Evolutionary conservation across 106 monocot genomes (phyloP).

Genomic region (Dioscorea zingiberensis): DNA sequence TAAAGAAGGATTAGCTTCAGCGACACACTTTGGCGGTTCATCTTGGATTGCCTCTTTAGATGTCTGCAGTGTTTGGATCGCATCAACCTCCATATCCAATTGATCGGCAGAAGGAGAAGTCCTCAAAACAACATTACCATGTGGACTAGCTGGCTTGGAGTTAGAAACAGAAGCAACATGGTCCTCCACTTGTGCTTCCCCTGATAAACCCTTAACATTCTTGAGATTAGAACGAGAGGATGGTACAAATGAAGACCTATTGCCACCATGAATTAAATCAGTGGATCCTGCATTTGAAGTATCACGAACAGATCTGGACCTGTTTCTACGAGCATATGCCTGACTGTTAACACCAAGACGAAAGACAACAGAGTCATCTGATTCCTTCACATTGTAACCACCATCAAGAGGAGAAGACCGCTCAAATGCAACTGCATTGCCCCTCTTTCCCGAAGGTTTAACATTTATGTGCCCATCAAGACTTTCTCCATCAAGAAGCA

Average conservation of each 20-base stretch:
- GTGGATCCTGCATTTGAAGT: constrained; percentile 9
- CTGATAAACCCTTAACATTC: constrained; percentile 18
- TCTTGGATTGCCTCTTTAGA: constrained; percentile 3
- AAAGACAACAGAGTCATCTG: constrained; percentile 59
- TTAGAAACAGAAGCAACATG: constrained; percentile 32
- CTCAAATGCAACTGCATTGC: constrained; percentile 24
- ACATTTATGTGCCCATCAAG: constrained; percentile 29
- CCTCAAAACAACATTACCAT: constrained; percentile 18
- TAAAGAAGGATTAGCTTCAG: constrained; percentile 10
- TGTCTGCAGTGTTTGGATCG: constrained; percentile 2
- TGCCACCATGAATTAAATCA: constrained; percentile 18
- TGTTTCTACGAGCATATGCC: constrained; percentile 79
- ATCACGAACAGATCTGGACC: constrained; percentile 58
- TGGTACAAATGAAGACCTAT: constrained; percentile 21
- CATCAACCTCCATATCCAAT: constrained; percentile 32
- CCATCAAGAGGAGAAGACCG: constrained; percentile 35
- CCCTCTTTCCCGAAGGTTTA: constrained; percentile 42
- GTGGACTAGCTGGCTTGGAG: constrained; percentile 47
- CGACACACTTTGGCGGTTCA: neutral
- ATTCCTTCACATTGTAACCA: constrained; percentile 37
- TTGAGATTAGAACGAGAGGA: constrained; percentile 10
- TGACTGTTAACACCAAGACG: constrained; percentile 71
- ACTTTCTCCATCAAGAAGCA: constrained; percentile 62
- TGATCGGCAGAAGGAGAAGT: constrained; percentile 21
- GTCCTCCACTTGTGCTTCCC: constrained; percentile 25